phyloP scores from a whole-genome alignment of 208 protist genomes.

The Vickermania spadyakhi region DNA sequence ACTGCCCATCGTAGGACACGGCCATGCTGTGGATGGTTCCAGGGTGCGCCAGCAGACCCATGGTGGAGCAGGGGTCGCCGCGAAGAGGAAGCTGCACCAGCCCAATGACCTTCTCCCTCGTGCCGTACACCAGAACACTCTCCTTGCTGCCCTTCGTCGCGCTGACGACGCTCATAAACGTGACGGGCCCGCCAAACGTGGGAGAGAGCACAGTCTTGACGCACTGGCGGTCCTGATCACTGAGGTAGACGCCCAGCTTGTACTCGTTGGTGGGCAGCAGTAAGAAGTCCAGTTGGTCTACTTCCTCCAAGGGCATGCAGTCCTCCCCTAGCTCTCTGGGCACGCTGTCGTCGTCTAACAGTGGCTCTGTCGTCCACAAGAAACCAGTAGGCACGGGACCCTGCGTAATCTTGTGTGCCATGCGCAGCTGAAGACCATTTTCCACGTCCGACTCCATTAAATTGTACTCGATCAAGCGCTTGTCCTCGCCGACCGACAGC shows the following conservation, averaged over 20 bases:
- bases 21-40: constrained; percentile 58
- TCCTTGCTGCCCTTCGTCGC: constrained; percentile 7
- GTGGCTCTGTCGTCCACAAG: constrained; percentile 49
- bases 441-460: constrained; percentile 76
- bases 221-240: constrained; percentile 82
- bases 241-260: constrained; percentile 81
- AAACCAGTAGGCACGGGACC: constrained; percentile 82
- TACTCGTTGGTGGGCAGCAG: constrained; percentile 86
- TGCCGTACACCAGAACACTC: constrained; percentile 69
- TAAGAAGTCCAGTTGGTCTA: constrained; percentile 34
- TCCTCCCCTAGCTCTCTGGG: constrained; percentile 24
- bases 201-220: constrained; percentile 84
- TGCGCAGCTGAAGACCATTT: constrained; percentile 74
- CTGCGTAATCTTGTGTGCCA: constrained; percentile 88
- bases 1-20: constrained; percentile 74
- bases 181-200: constrained; percentile 88
- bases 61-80: constrained; percentile 84
- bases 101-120: constrained; percentile 87
- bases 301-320: constrained; percentile 5
- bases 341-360: constrained; percentile 24
- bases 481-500: constrained; percentile 90
- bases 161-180: constrained; percentile 46
- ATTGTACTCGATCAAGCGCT: constrained; percentile 93
- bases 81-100: constrained; percentile 87
- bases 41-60: constrained; percentile 93